Evolutionary conservation across 2,329 filamentous ascomycete genomes (phyloP).

Genomic region (Arthrobotrys sinensis): DNA sequence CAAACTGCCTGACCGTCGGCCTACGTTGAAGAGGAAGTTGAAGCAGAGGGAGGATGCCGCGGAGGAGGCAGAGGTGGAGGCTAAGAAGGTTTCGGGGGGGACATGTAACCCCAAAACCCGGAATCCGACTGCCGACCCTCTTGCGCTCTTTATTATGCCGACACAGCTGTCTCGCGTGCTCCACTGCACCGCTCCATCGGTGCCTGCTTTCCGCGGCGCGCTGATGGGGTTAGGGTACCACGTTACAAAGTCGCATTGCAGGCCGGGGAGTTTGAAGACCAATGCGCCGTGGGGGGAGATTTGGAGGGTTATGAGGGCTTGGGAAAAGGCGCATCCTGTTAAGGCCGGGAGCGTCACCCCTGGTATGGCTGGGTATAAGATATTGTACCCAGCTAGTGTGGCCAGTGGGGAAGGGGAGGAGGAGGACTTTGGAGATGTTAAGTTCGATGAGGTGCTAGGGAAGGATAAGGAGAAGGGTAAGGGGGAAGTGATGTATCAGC

Average conservation of each 20-base stretch:
- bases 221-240: constrained; percentile 84
- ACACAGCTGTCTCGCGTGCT: constrained; percentile 81
- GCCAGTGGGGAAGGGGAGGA: constrained; percentile 64
- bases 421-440: constrained; percentile 71
- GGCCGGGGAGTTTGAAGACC: constrained; percentile 91
- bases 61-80: neutral
- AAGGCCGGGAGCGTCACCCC: constrained; percentile 80
- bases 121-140: constrained; percentile 72
- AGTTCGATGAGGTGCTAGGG: constrained; percentile 86
- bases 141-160: constrained; percentile 84
- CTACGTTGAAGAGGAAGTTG: constrained; percentile 44
- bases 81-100: constrained; percentile 5
- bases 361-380: constrained; percentile 79
- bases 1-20: neutral
- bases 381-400: constrained; percentile 68
- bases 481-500: constrained; percentile 83
- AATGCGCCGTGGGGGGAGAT: constrained; percentile 90
- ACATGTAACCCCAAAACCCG: neutral
- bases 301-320: constrained; percentile 95
- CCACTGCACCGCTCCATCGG: constrained; percentile 84
- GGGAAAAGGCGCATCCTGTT: constrained; percentile 84
- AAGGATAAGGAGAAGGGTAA: constrained; percentile 78
- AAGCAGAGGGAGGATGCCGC: constrained; percentile 23
- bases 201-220: constrained; percentile 84
- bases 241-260: constrained; percentile 88